Base-by-base conservation (phyloP, 2,329 filamentous ascomycete species). In the Xylariaceae sp. region DNA sequence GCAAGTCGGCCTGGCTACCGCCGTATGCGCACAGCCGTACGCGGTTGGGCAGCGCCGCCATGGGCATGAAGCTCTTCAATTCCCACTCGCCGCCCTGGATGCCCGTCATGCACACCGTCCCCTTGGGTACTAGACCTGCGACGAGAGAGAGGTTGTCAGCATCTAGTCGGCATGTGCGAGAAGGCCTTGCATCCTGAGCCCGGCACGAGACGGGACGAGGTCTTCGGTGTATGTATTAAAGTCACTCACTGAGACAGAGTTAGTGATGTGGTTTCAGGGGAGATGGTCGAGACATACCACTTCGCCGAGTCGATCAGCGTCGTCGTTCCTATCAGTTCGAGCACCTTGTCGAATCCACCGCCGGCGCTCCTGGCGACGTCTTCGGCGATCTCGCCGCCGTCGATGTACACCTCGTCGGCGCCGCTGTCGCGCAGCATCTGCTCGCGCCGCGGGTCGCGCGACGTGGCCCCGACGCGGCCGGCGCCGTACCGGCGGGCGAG, bases 91-190 rank as follows among this genome's bases (percentile, higher is more conserved):
- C 45, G 15, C 48, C 41, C 27, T 45, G 36, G 6, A 49, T 49
- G 2, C 65, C 67, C 1, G 60, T 57, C 57, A 69, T 56, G 38
- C 63, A 68, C 2, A 67, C 60, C 14, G 57, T 59, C 0, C 66
- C 67, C 5, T 56, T 55, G 18, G 49, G 35, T 21, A 49, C 53
- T 2, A 52, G 51, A 49, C 63, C n/a, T n/a, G n/a, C n/a, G n/a
- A n/a, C n/a, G n/a, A n/a, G n/a, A n/a, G n/a, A n/a, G n/a, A n/a
- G n/a, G n/a, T n/a, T n/a, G n/a, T n/a, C n/a, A n/a, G n/a, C n/a
- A n/a, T n/a, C n/a, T n/a, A n/a, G n/a, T n/a, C n/a, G n/a, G n/a
- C n/a, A n/a, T n/a, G n/a, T n/a, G n/a, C n/a, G n/a, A n/a, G n/a
- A n/a, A n/a, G n/a, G n/a, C n/a, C n/a, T n/a, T n/a, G n/a, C n/a